These are phyloP conservation scores for Russula earlei DNA, from an alignment of 768 basidiomycete species.

Conservation along the genomic window DNA sequence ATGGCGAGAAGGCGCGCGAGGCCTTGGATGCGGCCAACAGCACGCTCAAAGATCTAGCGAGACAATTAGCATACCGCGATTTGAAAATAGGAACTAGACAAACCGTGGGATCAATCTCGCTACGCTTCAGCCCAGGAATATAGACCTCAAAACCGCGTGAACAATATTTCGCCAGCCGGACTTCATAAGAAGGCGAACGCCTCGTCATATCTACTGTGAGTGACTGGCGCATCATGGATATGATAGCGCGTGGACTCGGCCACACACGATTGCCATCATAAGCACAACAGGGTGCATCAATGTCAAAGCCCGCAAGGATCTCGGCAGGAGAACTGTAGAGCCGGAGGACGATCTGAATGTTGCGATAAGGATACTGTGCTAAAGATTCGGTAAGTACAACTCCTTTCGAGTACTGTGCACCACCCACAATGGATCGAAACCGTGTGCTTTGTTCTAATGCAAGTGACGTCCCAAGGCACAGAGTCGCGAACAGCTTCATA, in stretches of 20 bases:
- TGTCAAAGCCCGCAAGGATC: constrained; percentile 57
- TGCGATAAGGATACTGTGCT: constrained; percentile 60
- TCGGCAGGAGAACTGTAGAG: constrained; percentile 56
- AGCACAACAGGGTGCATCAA: constrained; percentile 54
- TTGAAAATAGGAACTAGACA: constrained; percentile 7
- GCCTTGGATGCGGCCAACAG: constrained; percentile 46
- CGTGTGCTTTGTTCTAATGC: constrained; percentile 56
- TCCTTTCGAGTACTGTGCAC: neutral
- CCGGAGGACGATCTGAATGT: constrained; percentile 57
- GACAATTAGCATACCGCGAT: neutral
- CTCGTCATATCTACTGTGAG: constrained; percentile 54
- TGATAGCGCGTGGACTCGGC: constrained; percentile 50
- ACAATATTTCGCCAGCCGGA: constrained; percentile 51
- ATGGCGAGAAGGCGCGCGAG: constrained; percentile 54
- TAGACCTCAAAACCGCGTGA: constrained; percentile 47
- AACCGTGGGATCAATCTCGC: constrained; percentile 51
- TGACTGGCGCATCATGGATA: constrained; percentile 58
- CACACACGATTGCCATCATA: constrained; percentile 47
- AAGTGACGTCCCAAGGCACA: constrained; percentile 60
- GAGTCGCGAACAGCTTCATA: constrained; percentile 58
- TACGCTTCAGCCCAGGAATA: constrained; percentile 41
- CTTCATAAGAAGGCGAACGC: constrained; percentile 58
- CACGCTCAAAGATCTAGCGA: constrained; percentile 48
- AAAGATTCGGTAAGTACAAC: neutral
- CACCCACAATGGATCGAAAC: constrained; percentile 51